phyloP scores from a whole-genome alignment of 768 basidiomycete genomes.

The Hydnomerulius pinastri region DNA sequence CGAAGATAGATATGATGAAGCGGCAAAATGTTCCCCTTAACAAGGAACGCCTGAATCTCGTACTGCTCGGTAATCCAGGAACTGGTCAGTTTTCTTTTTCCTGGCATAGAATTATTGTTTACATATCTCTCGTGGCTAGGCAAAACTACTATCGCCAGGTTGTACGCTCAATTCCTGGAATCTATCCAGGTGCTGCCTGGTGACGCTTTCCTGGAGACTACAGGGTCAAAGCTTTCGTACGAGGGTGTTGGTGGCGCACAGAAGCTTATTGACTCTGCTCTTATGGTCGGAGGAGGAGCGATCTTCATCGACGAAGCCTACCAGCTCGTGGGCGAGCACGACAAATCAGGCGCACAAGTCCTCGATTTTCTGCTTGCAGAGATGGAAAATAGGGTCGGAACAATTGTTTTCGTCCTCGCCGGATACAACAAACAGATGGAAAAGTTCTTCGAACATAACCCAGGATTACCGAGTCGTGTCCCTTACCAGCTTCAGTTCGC shows the following conservation, averaged over 20 bases:
- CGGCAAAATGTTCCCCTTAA: conserved; percentile 55
- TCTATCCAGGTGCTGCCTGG: conserved; percentile 57
- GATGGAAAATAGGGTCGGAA: conserved; percentile 71
- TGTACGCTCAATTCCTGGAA: conserved; percentile 62
- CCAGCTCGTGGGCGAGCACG: conserved; percentile 54
- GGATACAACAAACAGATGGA: conserved; percentile 77
- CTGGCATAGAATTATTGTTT: neutral
- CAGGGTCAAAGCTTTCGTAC: conserved; percentile 57
- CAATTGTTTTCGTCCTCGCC: conserved; percentile 67
- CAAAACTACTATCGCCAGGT: conserved; percentile 69
- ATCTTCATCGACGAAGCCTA: conserved; percentile 77
- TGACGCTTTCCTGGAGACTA: conserved; percentile 58
- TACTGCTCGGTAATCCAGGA: conserved; percentile 70
- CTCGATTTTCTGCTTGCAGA: conserved; percentile 72
- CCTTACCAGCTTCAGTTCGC: conserved; percentile 59
- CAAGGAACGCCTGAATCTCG: conserved; percentile 61
- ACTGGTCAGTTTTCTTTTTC: conserved; percentile 49
- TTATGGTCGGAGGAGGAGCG: conserved; percentile 58
- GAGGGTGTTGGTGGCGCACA: conserved; percentile 57
- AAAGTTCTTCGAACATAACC: conserved; percentile 75
- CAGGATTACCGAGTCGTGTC: conserved; percentile 68
- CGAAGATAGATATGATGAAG: conserved; percentile 53
- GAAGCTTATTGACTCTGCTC: conserved; percentile 47
- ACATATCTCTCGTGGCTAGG: conserved; percentile 37
- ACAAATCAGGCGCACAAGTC: conserved; percentile 53